Conservation (phyloP, 1,139 yeast genomes). For the Chernovozyma sophiae-reginae region DNA sequence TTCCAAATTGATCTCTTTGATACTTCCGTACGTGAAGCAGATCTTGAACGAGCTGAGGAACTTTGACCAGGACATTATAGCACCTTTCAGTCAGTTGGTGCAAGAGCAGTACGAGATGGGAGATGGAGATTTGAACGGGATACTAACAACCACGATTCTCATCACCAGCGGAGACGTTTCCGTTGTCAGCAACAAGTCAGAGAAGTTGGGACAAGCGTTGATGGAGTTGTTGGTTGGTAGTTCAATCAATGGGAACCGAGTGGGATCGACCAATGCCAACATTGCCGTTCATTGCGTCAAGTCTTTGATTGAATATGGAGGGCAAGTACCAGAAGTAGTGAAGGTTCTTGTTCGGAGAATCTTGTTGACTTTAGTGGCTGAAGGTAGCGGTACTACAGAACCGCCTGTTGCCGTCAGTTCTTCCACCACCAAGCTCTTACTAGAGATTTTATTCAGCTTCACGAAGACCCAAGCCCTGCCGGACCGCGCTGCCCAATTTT, state of each 20-base stretch:
- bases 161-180: slow-evolving; percentile 49
- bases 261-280: slow-evolving; percentile 26
- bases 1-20: slow-evolving; percentile 43
- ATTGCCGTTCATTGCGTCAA: slow-evolving; percentile 58
- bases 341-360: slow-evolving; percentile 27
- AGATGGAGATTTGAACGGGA: slow-evolving; percentile 33
- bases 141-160: slow-evolving; percentile 58
- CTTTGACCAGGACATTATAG: slow-evolving; percentile 24
- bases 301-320: slow-evolving; percentile 45
- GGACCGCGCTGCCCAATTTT: slow-evolving; percentile 24
- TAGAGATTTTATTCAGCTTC: slow-evolving; percentile 54
- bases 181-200: slow-evolving; percentile 33
- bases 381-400: slow-evolving; percentile 13
- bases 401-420: slow-evolving; percentile 32
- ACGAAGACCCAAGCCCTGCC: slow-evolving; percentile 24
- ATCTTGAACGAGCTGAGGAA: slow-evolving; percentile 30
- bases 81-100: slow-evolving; percentile 36
- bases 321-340: slow-evolving; percentile 21
- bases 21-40: slow-evolving; percentile 58
- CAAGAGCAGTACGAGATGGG: slow-evolving; percentile 22
- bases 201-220: slow-evolving; percentile 25
- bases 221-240: slow-evolving; percentile 25
- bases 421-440: slow-evolving; percentile 5
- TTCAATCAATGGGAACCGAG: background rate
- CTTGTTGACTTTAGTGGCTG: slow-evolving; percentile 22